Percentiles rank a stretch among this genome's conserved stretches.
Conservation (phyloP, 108 stramenopile genomes). For the Craspedostauros australis region DNA sequence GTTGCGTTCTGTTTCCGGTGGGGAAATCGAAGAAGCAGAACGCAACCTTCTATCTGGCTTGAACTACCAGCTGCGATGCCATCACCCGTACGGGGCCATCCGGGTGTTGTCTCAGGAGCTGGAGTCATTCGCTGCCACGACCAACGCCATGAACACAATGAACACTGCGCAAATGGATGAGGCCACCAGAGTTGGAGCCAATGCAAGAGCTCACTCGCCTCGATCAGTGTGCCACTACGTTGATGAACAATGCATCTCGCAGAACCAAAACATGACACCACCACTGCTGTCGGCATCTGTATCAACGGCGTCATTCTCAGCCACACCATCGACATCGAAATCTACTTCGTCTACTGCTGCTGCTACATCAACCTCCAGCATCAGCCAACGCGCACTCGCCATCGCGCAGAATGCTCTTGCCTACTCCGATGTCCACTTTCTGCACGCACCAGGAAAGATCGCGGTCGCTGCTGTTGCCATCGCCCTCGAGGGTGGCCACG, state of each 20-base stretch:
- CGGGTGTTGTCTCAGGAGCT: slow-evolving; percentile 15
- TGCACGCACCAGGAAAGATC: slow-evolving; percentile 39
- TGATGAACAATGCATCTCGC: too few species aligned
- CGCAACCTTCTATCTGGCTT: slow-evolving; percentile 32
- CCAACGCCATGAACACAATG: neutral
- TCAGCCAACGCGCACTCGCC: slow-evolving; percentile 24
- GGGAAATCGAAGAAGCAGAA: slow-evolving; percentile 41
- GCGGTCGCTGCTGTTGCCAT: slow-evolving; percentile 45
- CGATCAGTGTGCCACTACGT: too few species aligned
- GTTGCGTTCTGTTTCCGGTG: slow-evolving; percentile 23
- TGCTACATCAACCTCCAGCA: neutral
- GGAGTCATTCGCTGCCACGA: neutral
- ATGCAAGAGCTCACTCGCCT: too few species aligned
- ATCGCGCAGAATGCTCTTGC: slow-evolving; percentile 32
- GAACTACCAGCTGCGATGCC: slow-evolving; percentile 42
- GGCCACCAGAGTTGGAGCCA: neutral
- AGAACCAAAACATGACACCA: neutral
- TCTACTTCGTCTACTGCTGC: neutral
- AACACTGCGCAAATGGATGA: neutral
- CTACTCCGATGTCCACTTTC: slow-evolving; percentile 42
- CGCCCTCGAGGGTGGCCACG: slow-evolving; percentile 20
- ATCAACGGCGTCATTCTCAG: too few species aligned
- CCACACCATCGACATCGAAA: neutral
- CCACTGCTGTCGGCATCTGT: too few species aligned
- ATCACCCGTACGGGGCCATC: slow-evolving; percentile 39